These are phyloP conservation scores for Didymella lethalis DNA, from an alignment of 2,329 filamentous ascomycete species.

Conservation along the genomic window DNA sequence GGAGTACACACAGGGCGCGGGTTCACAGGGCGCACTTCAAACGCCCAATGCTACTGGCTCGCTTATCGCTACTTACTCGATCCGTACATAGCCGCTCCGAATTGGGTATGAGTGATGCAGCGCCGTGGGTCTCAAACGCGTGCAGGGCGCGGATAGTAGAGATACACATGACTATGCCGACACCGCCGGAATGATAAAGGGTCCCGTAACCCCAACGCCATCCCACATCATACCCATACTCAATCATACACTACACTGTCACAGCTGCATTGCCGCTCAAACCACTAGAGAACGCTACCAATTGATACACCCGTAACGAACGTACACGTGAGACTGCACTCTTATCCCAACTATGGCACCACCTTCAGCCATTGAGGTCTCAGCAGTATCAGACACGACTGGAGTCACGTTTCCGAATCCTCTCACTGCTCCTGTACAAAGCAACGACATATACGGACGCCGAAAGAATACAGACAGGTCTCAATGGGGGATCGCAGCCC, in stretches of 20 bases:
- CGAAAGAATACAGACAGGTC: slow-evolving; percentile 76
- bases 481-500: slow-evolving; percentile 76
- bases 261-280: neutral
- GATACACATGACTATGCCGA: slow-evolving; percentile 16
- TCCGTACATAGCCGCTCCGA: slow-evolving; percentile 47
- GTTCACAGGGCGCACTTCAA: slow-evolving; percentile 26
- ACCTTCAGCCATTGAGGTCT: slow-evolving; percentile 52
- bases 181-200: slow-evolving; percentile 18
- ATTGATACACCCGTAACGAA: neutral
- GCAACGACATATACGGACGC: slow-evolving; percentile 72
- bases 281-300: neutral
- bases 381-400: slow-evolving; percentile 57
- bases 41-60: slow-evolving; percentile 23
- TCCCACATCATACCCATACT: neutral
- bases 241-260: neutral
- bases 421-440: slow-evolving; percentile 60
- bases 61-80: slow-evolving; percentile 33
- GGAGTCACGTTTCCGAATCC: slow-evolving; percentile 57
- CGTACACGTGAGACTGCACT: neutral
- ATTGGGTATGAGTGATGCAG: slow-evolving; percentile 31
- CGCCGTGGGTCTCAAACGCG: slow-evolving; percentile 28
- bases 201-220: slow-evolving; percentile 9
- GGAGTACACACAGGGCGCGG: slow-evolving; percentile 29
- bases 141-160: slow-evolving; percentile 31
- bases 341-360: slow-evolving; percentile 38